Evolutionary conservation across 2,329 filamentous ascomycete species (phyloP), one percentile per base, ranked within the genome.

Genomic region (Monosporascus cannonballus): DNA sequence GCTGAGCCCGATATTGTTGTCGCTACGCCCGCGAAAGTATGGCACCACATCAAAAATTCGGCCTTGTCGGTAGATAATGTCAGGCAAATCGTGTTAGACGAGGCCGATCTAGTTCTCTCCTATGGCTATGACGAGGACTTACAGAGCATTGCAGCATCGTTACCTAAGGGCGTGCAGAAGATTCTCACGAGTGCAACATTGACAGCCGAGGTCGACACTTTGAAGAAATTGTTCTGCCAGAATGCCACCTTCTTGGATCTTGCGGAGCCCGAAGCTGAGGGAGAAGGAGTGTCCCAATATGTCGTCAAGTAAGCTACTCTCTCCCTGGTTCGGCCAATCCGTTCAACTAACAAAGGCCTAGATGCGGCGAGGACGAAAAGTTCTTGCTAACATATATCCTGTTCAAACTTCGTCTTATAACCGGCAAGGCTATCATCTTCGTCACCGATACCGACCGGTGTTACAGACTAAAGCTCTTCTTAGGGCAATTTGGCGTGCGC

Each of bases 401-500:
- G 66, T 96, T 96, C 76, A 96, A 96, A 74, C 80, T 97, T 14
- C 89, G 94, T 68, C 76, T 97, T 49, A 87, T 99, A 66, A 96
- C 93, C 69, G 94, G 94, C 58, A 97, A 97, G 70, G 88, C 87
- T 54, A 87, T 90, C 49, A 81, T 90, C 47, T 91, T 91, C 60
- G 87, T 90, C 11, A 81, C 78, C 24, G 64, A 64, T 24, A 63
- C 67, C 15, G 65, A 69, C 48, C 58, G 67, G 58, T 96, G 89
- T 63, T 99, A 99, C 71, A 83, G 94, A 37, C 74, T 99, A 24
- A 96, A 96, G 72, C 79, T 99, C 7, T 99, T 94, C 67, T 81
- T 99, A 50, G 94, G 99, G 71, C 94, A 99, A 67, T 99, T 99
- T 65, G 92, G 91, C 47, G 93, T 96, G 66, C 87, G 90, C 67